These are phyloP conservation scores for Coemansia sp. DNA, from an alignment of 192 early-diverging fungal genomes.

Conservation along the genomic window DNA sequence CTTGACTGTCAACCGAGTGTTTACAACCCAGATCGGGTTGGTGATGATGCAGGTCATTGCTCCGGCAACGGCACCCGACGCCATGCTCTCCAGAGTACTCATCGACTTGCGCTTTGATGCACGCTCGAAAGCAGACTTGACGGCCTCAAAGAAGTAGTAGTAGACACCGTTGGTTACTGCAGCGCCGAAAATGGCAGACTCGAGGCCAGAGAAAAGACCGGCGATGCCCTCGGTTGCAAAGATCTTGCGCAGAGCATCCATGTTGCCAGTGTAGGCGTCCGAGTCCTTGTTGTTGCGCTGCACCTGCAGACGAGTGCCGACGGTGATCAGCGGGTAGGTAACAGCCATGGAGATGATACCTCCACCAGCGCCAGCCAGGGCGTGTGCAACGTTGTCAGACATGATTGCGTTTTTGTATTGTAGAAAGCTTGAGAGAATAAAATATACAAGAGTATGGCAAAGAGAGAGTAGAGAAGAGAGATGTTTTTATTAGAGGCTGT, in stretches of 20 bases:
- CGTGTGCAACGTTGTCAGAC: conserved; percentile 82
- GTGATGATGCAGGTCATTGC: conserved; percentile 82
- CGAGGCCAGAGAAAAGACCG: conserved; percentile 92
- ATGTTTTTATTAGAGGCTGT: too few species aligned
- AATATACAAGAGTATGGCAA: too few species aligned
- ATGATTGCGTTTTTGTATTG: too few species aligned
- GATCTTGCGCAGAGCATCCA: conserved; percentile 85
- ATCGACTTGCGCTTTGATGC: conserved; percentile 61
- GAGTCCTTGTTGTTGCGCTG: conserved; percentile 62
- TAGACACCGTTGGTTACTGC: conserved; percentile 91
- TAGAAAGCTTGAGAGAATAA: too few species aligned
- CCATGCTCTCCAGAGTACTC: conserved; percentile 86
- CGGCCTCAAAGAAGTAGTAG: conserved; percentile 86
- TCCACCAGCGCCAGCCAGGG: conserved; percentile 77
- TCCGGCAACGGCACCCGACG: conserved; percentile 85
- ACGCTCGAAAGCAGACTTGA: conserved; percentile 80
- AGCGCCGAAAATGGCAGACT: conserved; percentile 94
- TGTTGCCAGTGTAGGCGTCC: conserved; percentile 57
- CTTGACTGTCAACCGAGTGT: conserved; percentile 87
- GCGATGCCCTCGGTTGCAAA: conserved; percentile 79
- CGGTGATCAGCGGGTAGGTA: conserved; percentile 85
- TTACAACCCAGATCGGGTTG: conserved; percentile 99
- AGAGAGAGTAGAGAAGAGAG: too few species aligned
- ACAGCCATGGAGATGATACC: conserved; percentile 89
- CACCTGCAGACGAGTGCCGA: conserved; percentile 78